Evolutionary conservation across 768 basidiomycete species (phyloP), one percentile per base, ranked within the genome.

Genomic region (Suillus sp.): DNA sequence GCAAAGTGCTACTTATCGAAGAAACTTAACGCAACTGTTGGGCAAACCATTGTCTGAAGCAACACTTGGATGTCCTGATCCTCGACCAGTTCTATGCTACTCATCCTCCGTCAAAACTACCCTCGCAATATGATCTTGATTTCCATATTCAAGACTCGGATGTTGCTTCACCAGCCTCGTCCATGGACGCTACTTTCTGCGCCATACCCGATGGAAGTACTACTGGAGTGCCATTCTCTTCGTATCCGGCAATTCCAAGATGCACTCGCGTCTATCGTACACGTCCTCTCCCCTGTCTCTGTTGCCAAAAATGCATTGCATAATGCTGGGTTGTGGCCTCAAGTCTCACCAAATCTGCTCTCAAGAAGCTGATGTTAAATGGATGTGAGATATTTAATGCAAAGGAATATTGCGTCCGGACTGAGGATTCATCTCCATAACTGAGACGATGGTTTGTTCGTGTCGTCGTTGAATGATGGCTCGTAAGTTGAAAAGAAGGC

Each of bases 251-350:
- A 50, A 18, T 50, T 50, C 16, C 48, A 7, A 50, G 16, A 50
- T 50, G 14, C 48, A 27, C 27, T 50, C 9, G 1, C 16, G 30
- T 25, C 48, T 50, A 30, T 50, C 48, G 27, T 30, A 50, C 16
- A 16, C 48, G 27, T 18, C 48, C 48, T 50, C 25, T 50, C 48
- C 4, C 48, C 48, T 50, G 9, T 27, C 27, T 50, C 48, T 30
- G 27, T 4, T 4, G 27, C 48, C 20, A 62, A 66, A 32, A 25
- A 32, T 5, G 37, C 64, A 16, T 18, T 61, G 5, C 32, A 56
- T 13, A 40, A 60, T n/a, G 59, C 70, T 22, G 67, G 68, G 7
- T 63, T 74, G 59, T 78, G 78, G 77, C 79, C 78, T 2, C 68
- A 71, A 25, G 63, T 75, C 13, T 71, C 74, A 11, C 51, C 63